Evolutionary conservation across 2,329 filamentous ascomycete genomes (phyloP).

Genomic region (Pseudogymnoascus sp.): DNA sequence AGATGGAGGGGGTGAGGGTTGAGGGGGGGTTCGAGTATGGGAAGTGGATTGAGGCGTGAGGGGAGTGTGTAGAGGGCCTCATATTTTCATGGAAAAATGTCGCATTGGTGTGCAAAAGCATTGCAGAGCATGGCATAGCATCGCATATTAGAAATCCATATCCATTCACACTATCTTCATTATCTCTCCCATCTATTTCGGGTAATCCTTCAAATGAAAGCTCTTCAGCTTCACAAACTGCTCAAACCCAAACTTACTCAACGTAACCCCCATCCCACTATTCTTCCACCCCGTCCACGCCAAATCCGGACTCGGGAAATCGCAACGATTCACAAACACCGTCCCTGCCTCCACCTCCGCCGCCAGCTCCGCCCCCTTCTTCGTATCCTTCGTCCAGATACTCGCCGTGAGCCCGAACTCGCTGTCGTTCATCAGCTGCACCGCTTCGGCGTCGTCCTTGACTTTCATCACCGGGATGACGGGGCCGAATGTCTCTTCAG

Average conservation of each 20-base stretch:
- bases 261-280: conserved; percentile 82
- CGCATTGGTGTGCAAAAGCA: background rate
- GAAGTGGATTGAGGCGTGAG: background rate
- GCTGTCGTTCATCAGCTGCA: conserved; percentile 87
- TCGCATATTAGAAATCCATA: background rate
- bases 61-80: too few species aligned
- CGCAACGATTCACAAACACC: conserved; percentile 91
- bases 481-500: conserved; percentile 89
- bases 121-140: background rate
- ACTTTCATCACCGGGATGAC: conserved; percentile 89
- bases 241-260: conserved; percentile 87
- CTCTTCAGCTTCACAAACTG: conserved; percentile 96
- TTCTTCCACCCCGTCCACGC: conserved; percentile 99
- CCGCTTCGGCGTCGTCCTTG: conserved; percentile 69
- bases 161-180: background rate
- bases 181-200: conserved; percentile 39
- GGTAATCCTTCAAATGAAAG: conserved; percentile 82
- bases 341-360: conserved; percentile 85
- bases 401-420: conserved; percentile 93
- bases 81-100: too few species aligned
- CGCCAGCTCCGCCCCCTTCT: conserved; percentile 66
- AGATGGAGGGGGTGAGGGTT: conserved; percentile 57
- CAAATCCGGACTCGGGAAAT: conserved; percentile 88
- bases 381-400: conserved; percentile 88
- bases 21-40: conserved; percentile 29